phyloP scores from a whole-genome alignment of 345 rosid genomes.

The Salix dunnii region DNA sequence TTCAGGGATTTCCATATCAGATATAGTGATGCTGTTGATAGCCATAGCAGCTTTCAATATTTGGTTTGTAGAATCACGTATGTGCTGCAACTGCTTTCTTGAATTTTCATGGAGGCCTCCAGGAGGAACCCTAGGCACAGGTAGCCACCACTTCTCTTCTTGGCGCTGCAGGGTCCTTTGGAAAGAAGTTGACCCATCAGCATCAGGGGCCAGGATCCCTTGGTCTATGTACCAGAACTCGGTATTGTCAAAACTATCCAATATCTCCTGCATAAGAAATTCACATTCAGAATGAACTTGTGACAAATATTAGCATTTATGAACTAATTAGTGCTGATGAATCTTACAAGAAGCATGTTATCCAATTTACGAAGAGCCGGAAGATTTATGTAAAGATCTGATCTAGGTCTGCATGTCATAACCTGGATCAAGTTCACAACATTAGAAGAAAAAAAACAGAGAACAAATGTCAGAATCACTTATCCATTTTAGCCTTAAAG shows the following conservation, averaged over 20 bases:
- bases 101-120: slow-evolving; percentile 73
- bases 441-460: not conserved
- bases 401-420: slow-evolving; percentile 91
- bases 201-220: slow-evolving; percentile 73
- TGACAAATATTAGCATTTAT: slow-evolving; percentile 3
- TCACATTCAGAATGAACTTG: slow-evolving; percentile 8
- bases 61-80: slow-evolving; percentile 91
- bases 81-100: slow-evolving; percentile 84
- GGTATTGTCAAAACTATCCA: slow-evolving; percentile 70
- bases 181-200: slow-evolving; percentile 72
- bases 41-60: slow-evolving; percentile 98
- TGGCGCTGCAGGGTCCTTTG: slow-evolving; percentile 76
- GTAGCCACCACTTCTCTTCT: slow-evolving; percentile 99
- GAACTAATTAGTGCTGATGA: not conserved
- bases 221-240: slow-evolving; percentile 97
- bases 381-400: slow-evolving; percentile 84
- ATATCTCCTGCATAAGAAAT: slow-evolving; percentile 59
- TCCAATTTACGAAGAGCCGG: slow-evolving; percentile 92
- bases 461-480: not conserved
- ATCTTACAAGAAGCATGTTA: slow-evolving; percentile 91
- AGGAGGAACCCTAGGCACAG: slow-evolving; percentile 80
- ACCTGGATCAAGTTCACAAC: slow-evolving; percentile 42
- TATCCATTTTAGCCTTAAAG: not conserved
- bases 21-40: slow-evolving; percentile 70
- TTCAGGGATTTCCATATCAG: slow-evolving; percentile 90